Evolutionary conservation across 108 stramenopile genomes (phyloP), one percentile per base, ranked within the genome.

Genomic region (Skeletonema menzelii): DNA sequence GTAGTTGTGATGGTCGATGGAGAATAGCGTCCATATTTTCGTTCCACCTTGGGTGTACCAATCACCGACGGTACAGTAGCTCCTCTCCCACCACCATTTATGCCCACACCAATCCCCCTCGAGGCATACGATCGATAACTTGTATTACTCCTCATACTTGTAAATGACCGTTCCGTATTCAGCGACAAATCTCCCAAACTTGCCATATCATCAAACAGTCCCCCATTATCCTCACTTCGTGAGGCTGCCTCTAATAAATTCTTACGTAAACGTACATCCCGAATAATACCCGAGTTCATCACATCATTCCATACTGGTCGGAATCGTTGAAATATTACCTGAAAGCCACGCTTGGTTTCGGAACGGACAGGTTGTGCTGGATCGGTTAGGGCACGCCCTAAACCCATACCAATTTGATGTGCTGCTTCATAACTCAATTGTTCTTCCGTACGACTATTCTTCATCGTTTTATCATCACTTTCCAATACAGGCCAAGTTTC

Each of bases 281-380:
- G 76, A 10, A 70, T 60, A 31, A 84, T 83, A 4, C 73, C 77
- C 0, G 83, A 65, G n/a, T 56, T 58, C 55, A 89, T 79, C 22
- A 94, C 69, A 15, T 76, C 66, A 61, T 85, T 72, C 76, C 88
- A 89, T 22, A 89, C 30, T 5, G 80, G 79, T 24, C 87, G 84
- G 69, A 85, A 82, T 1, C 65, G 27, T n/a, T 30, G 28, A 46
- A 78, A 68, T n/a, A 95, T 11, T 1, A 75, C 65, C 55, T 89
- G 85, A 28, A 95, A 78, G 8, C 80, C 91, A 17, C 74, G 53
- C 27, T 80, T 89, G 27, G 86, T 72, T 47, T 89, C 72, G 11
- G 79, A 70, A 3, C 93, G 82, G 0, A 92, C 93, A 0, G 70
- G 19, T n/a, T 86, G 90, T 26, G 87, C 70, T 5, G 91, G 84